These are phyloP conservation scores for Lachnellula hyalina DNA, from an alignment of 2,329 filamentous ascomycete genomes.

Conservation along the genomic window DNA sequence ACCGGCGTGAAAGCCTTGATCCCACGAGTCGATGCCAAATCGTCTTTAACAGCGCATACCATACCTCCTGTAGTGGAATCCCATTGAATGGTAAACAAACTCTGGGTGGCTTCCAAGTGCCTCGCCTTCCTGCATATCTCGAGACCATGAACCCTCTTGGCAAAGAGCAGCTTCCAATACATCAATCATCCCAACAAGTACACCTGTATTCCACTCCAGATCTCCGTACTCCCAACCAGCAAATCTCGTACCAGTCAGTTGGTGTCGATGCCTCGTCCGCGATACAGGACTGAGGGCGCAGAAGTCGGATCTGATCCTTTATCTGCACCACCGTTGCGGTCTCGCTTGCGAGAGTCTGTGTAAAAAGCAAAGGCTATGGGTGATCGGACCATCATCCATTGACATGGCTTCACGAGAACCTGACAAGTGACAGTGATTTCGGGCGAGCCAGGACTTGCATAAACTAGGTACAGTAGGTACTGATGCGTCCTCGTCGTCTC, in stretches of 20 bases:
- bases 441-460: constrained; percentile 10
- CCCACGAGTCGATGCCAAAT: too few species aligned
- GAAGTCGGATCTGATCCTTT: constrained; percentile 13
- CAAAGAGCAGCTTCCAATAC: not conserved
- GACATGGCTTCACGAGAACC: constrained; percentile 3
- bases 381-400: not conserved
- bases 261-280: constrained; percentile 2
- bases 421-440: constrained; percentile 21
- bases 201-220: constrained; percentile 11
- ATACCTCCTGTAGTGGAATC: not conserved
- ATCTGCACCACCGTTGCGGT: constrained; percentile 20
- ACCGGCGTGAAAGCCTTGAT: too few species aligned
- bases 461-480: not conserved
- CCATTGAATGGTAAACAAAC: not conserved
- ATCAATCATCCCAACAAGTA: not conserved
- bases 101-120: not conserved
- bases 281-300: not conserved
- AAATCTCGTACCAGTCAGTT: constrained; percentile 11
- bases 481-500: not conserved
- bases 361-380: not conserved
- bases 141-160: not conserved
- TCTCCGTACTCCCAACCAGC: constrained; percentile 15
- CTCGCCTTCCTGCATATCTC: constrained; percentile 19
- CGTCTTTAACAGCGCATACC: not conserved
- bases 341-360: constrained; percentile 6